These are phyloP conservation scores for Quercus phellos DNA, from an alignment of 331 rosid species.

Conservation along the genomic window DNA sequence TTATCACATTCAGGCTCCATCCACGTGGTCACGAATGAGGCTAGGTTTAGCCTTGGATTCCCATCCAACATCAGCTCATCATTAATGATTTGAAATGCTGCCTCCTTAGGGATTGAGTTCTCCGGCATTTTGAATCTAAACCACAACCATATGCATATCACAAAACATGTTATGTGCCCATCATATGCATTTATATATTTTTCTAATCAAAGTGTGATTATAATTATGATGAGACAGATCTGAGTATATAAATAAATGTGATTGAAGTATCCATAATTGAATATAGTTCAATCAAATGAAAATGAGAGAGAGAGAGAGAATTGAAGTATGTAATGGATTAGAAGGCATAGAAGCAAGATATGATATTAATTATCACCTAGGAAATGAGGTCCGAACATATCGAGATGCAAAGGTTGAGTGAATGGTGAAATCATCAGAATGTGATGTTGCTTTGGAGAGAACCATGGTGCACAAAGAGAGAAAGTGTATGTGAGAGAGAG, in stretches of 20 bases:
- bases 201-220: no score
- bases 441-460: constrained; percentile 52
- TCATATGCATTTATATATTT: no score
- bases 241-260: no score
- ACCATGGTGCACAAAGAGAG: constrained; percentile 40
- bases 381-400: constrained; percentile 61
- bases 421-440: constrained; percentile 51
- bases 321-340: no score
- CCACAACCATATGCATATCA: neutral
- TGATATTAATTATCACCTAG: constrained; percentile 33
- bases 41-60: constrained; percentile 80
- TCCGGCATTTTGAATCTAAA: constrained; percentile 64
- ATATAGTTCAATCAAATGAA: no score
- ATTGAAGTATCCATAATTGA: no score
- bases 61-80: constrained; percentile 92
- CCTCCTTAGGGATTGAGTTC: constrained; percentile 82
- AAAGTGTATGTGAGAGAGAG: neutral
- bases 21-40: constrained; percentile 95
- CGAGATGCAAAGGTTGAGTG: constrained; percentile 83
- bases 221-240: no score
- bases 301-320: neutral
- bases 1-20: constrained; percentile 96
- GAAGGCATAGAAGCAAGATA: neutral
- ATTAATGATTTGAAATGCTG: constrained; percentile 87
- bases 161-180: no score